A percentile compares a stretch with the other conserved stretches of the same genome.
Conservation (phyloP, 805 yeast species). For the Metschnikowia matae region DNA sequence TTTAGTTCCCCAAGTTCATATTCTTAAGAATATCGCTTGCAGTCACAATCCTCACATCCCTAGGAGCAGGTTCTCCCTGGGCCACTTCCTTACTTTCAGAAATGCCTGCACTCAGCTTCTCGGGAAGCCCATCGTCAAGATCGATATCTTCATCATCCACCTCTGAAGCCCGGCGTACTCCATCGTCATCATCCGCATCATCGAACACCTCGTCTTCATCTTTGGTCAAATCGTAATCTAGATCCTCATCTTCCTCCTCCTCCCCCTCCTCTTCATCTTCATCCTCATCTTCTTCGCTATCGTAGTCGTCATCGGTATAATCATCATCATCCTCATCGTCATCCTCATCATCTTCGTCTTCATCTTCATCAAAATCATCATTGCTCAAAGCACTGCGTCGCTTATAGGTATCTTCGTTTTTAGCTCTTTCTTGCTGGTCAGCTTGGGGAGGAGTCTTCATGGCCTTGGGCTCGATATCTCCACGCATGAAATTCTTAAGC, state of each 20-base stretch:
- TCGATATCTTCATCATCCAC: constrained; percentile 7
- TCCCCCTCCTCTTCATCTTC: constrained; percentile 11
- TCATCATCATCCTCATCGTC: constrained; percentile 11
- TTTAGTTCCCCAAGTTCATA: constrained; percentile 2
- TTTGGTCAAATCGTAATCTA: constrained; percentile 4
- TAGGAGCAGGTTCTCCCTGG: constrained; percentile 3
- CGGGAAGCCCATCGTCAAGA: constrained; percentile 8
- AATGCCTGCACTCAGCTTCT: constrained; percentile 2
- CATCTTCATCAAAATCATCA: constrained; percentile 17
- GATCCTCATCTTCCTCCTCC: constrained; percentile 6
- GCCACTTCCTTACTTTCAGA: neutral
- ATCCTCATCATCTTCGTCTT: constrained; percentile 8
- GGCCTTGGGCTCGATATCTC: constrained; percentile 26
- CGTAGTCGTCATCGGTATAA: constrained; percentile 10
- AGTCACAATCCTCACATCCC: constrained; percentile 8
- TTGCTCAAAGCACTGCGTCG: constrained; percentile 9
- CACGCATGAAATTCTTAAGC: constrained; percentile 36
- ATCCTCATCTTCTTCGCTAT: constrained; percentile 11
- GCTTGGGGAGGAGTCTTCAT: constrained; percentile 23
- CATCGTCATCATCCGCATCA: constrained; percentile 5
- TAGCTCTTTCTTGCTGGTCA: constrained; percentile 13
- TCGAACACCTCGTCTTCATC: constrained; percentile 5
- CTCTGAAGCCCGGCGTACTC: constrained; percentile 2
- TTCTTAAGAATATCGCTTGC: constrained; percentile 15
- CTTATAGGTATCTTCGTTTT: constrained; percentile 6